Evolutionary conservation across 176 grass and related monocot species (phyloP).

Genomic region (Triticum dicoccoides): DNA sequence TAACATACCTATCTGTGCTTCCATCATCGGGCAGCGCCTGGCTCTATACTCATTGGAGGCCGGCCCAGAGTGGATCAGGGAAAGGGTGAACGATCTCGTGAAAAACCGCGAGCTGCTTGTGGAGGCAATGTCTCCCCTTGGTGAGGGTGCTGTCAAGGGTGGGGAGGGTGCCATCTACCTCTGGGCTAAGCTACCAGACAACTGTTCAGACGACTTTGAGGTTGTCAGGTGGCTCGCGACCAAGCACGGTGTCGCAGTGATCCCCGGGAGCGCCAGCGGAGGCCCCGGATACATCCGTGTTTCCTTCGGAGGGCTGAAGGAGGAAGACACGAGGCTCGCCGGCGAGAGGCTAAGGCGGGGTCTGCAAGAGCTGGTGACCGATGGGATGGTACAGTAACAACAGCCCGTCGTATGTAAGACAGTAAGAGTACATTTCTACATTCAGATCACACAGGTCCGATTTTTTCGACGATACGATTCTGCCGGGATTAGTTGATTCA

Average conservation of each 20-base stretch:
- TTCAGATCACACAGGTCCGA: slow-evolving; percentile 8
- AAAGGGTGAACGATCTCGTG: slow-evolving; percentile 63
- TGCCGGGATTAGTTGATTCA: slow-evolving; percentile 18
- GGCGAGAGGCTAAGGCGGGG: slow-evolving; percentile 55
- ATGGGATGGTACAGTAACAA: slow-evolving; percentile 71
- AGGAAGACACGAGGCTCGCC: slow-evolving; percentile 61
- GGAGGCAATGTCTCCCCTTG: slow-evolving; percentile 72
- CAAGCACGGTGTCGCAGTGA: slow-evolving; percentile 67
- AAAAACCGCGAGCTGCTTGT: slow-evolving; percentile 71
- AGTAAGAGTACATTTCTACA: slow-evolving; percentile 19
- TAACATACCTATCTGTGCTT: slow-evolving; percentile 95
- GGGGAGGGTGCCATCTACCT: slow-evolving; percentile 95
- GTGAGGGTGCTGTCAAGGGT: slow-evolving; percentile 65
- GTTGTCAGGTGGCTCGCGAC: slow-evolving; percentile 85
- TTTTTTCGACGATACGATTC: slow-evolving; percentile 18
- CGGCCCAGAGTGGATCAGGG: slow-evolving; percentile 77
- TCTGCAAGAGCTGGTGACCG: slow-evolving; percentile 68
- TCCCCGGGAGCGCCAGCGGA: slow-evolving; percentile 79
- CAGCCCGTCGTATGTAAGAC: background rate
- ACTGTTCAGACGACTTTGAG: slow-evolving; percentile 66
- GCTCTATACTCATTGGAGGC: slow-evolving; percentile 75
- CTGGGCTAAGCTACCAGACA: slow-evolving; percentile 89
- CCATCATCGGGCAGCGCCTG: slow-evolving; percentile 77
- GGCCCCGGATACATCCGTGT: slow-evolving; percentile 61
- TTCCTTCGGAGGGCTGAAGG: slow-evolving; percentile 85